Evolutionary conservation across 2,329 filamentous ascomycete genomes (phyloP).

Genomic region (Fusarium pseudocircinatum): DNA sequence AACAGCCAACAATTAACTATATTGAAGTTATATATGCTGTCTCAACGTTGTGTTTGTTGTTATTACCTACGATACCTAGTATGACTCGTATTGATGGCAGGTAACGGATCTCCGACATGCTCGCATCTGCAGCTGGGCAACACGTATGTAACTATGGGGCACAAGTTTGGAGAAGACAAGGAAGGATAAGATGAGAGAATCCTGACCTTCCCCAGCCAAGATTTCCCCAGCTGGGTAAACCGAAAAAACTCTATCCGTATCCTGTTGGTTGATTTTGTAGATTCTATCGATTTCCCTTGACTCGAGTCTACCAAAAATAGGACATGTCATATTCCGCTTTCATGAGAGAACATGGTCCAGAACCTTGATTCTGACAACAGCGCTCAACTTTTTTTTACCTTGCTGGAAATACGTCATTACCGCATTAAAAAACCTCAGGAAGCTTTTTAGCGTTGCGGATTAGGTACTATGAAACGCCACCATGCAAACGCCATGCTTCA

Average conservation of each 20-base stretch:
- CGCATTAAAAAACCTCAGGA: constrained; percentile 10
- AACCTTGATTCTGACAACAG: constrained; percentile 29
- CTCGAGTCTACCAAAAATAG: not conserved
- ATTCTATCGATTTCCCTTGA: not conserved
- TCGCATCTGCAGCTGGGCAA: not conserved
- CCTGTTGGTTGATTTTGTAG: not conserved
- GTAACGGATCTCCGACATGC: not conserved
- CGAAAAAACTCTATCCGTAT: not conserved
- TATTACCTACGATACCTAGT: not conserved
- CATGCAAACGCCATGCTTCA: constrained; percentile 23
- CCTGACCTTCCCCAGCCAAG: constrained; percentile 10
- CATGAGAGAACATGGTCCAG: constrained; percentile 11
- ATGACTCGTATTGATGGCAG: not conserved
- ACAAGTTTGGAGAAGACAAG: constrained; percentile 19
- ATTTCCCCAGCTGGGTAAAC: constrained; percentile 16
- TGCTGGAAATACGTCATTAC: constrained; percentile 38
- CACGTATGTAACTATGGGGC: not conserved
- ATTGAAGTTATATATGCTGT: not conserved
- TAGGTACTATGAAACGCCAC: constrained; percentile 27
- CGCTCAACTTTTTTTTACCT: not conserved
- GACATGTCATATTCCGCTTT: constrained; percentile 2
- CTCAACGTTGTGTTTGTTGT: not conserved
- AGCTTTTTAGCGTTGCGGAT: constrained; percentile 22
- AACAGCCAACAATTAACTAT: no score
- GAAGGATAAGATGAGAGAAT: constrained; percentile 15